Evolutionary conservation across 108 stramenopile genomes (phyloP), one percentile per base, ranked within the genome.

Genomic region (Skeletonema tropicum): DNA sequence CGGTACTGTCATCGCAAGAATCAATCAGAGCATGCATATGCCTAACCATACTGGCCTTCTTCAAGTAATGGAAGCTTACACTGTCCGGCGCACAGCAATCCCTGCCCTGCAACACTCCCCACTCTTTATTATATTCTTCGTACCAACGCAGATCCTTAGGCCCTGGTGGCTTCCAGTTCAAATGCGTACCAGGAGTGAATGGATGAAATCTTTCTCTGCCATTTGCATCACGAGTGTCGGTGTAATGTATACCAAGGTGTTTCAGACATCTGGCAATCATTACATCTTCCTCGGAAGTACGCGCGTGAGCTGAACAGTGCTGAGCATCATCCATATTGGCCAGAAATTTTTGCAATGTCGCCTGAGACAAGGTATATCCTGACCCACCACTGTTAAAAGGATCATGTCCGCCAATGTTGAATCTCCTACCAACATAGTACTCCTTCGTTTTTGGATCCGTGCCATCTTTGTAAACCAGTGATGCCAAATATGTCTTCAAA

Each of bases 1-100:
- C 52, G 9, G 21, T 7, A 55, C 6, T 23, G 23, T 57, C 61
- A 60, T 87, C 79, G 74, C 87, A 88, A 35, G 46, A 60, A 72
- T 90, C 69, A 3, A 92, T 58, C 11, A 90, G 55, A 46, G 83
- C 76, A 65, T 86, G 80, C 57, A 92, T 64, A 77, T 92, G 92
- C 49, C 92, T 72, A 3, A 89, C 89, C 92, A 90, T 90, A 75
- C 88, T 85, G 30, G 89, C 83, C 73, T 91, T 88, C 41, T 91
- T 91, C 29, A 94, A 65, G 71, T 96, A 96, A 75, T 97, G 97
- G 79, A 96, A 97, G 31, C 92, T 92, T 11, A 97, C 89, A 46
- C 92, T 92, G 64, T 90, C 90, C 5, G 92, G 87, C 15, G 93
- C 92, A 85, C 94, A 97, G 68, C 94, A 96, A 55, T 90, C 88